Percentiles rank a stretch among this genome's conserved stretches.
Evolutionary conservation across 192 early-diverging fungal genomes (phyloP).

Genomic region (Entomortierella beljakovae): DNA sequence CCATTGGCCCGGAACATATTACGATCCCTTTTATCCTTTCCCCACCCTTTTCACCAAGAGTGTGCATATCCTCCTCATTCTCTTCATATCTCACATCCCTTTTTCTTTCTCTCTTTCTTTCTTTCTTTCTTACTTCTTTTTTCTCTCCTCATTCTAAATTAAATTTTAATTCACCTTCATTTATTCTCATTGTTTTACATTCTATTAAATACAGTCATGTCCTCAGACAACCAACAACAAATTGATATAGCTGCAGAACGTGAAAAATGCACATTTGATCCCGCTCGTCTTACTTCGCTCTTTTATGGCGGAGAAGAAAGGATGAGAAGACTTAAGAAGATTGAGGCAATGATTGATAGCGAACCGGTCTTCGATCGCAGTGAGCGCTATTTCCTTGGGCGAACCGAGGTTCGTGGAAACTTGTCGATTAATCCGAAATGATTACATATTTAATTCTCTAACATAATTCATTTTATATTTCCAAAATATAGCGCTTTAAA

Average conservation of each 20-base stretch:
- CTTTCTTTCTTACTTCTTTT: not conserved
- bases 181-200: not conserved
- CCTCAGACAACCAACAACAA: slow-evolving; percentile 38
- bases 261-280: slow-evolving; percentile 57
- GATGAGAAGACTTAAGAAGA: slow-evolving; percentile 32
- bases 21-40: too few species aligned
- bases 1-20: too few species aligned
- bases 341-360: slow-evolving; percentile 55
- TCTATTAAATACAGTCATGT: slow-evolving; percentile 3
- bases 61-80: too few species aligned
- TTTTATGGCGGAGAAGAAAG: slow-evolving; percentile 59
- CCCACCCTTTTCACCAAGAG: too few species aligned
- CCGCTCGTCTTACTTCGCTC: slow-evolving; percentile 48
- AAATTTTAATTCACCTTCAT: too few species aligned
- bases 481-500: slow-evolving; percentile 51
- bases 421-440: too few species aligned
- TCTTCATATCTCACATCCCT: too few species aligned
- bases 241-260: slow-evolving; percentile 59
- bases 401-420: too few species aligned
- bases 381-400: slow-evolving; percentile 61
- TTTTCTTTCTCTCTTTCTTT: too few species aligned
- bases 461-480: not conserved
- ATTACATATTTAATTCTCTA: not conserved
- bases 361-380: slow-evolving; percentile 59
- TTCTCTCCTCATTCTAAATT: too few species aligned